Base-by-base conservation (phyloP, 331 rosid genomes). In the Quercus lobata region DNA sequence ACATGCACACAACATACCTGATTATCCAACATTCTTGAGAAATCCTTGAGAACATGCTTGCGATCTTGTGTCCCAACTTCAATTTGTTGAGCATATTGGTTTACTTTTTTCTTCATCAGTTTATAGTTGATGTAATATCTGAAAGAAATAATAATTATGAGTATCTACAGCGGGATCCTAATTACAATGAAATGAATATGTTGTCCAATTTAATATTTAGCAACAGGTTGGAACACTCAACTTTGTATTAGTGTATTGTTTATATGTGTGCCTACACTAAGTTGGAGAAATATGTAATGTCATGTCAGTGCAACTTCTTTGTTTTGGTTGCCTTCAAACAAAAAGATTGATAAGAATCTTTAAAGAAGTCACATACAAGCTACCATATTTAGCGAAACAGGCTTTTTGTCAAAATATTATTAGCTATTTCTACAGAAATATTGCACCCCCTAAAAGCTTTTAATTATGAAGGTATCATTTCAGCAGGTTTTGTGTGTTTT, bases 51-150 rank as follows among this genome's bases (percentile, higher is more conserved):
- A 30, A 96, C 94, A 8, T 91, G 94, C 49, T 83, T 85, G 57
- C 91, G 91, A 82, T 96, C 99, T 78, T 73, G 91, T 54, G 87
- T 79, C 71, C 98, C 98, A 21, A 82, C 93, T 81, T 96, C 88
- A 79, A 93, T 91, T 87, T 96, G 97, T 52, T 90, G 97, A 56
- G 86, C 88, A 89, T 96, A 96, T 53, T 87, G 96, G 81, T 80
- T 91, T 34, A 96, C 97, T 75, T 88, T 87, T 73, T 96, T 96
- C 92, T 96, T 96, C 99, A 96, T 96, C 57, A 90, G 89, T 78
- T 96, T 96, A 86, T 96, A 96, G 86, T 93, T 96, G 79, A 96
- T 93, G 86, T 96, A 96, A 86, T 90, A 96, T 74, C 99, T 96
- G 77, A 12, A 79, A 52, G 55, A 77, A 82, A 75, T 57, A 18